These are phyloP conservation scores for Globisporangium perplexum DNA, from an alignment of 352 stramenopile species.

Conservation along the genomic window DNA sequence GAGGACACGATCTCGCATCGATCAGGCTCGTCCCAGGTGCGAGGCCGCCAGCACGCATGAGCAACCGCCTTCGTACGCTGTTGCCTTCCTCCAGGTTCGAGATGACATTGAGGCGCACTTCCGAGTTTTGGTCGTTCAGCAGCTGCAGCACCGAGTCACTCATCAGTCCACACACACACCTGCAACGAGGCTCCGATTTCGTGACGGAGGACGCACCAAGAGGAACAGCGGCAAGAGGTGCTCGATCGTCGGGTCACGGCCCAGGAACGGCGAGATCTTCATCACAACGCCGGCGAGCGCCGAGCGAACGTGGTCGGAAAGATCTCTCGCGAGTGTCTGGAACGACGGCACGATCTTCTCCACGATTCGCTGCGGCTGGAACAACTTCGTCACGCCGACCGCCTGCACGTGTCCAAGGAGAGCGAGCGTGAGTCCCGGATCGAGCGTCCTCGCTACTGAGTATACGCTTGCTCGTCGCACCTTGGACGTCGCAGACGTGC, in stretches of 20 bases:
- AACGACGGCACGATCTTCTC: slow-evolving; percentile 82
- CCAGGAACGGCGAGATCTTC: slow-evolving; percentile 93
- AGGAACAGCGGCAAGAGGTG: slow-evolving; percentile 95
- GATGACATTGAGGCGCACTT: slow-evolving; percentile 99
- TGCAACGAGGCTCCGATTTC: no score
- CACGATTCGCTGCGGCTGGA: slow-evolving; percentile 63
- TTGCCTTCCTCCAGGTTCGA: slow-evolving; percentile 96
- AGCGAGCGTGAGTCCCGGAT: not conserved
- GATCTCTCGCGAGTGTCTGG: slow-evolving; percentile 93
- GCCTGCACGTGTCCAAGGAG: slow-evolving; percentile 6
- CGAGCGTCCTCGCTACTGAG: not conserved
- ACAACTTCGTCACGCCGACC: slow-evolving; percentile 38
- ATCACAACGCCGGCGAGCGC: slow-evolving; percentile 94
- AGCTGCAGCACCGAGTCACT: slow-evolving; percentile 37
- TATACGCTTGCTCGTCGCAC: slow-evolving; percentile 22
- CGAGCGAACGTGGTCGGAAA: slow-evolving; percentile 95
- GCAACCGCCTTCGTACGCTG: slow-evolving; percentile 48
- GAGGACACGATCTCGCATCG: not conserved
- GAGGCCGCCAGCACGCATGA: not conserved
- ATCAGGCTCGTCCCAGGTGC: not conserved
- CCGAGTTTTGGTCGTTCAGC: slow-evolving; percentile 95
- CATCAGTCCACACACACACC: not conserved
- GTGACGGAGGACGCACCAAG: slow-evolving; percentile 56
- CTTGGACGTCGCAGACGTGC: slow-evolving; percentile 94
- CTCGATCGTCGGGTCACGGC: slow-evolving; percentile 90